Evolutionary conservation across 345 rosid genomes (phyloP), one percentile per base, ranked within the genome.

Genomic region (Citrus unshiu): DNA sequence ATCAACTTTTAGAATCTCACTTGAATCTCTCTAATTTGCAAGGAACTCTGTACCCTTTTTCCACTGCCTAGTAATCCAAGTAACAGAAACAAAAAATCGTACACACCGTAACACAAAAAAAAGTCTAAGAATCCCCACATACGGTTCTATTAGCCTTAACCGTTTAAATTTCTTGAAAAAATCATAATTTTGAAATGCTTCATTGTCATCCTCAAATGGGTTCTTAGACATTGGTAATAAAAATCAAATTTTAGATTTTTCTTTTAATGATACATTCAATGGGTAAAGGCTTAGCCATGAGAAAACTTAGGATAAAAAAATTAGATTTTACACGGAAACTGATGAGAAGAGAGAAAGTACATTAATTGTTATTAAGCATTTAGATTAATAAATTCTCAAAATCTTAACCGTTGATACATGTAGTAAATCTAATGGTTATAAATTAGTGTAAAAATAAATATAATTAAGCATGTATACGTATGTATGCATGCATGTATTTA

Each of bases 141-240:
- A 95, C 2, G 93, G 95, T 83, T 92, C 98, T 60, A 89, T 83
- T 63, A 88, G 87, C 85, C 85, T 83, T n/a, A 88, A 79, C 25
- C 93, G 0, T 39, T 39, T 39, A 39, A 39, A 7, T 39, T 39
- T 39, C 86, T 87, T 87, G n/a, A 72, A 83, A 62, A 83, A 77
- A 43, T 88, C 91, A 24, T 64, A 76, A 51, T 77, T 65, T 34
- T 84, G 86, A 83, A 82, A 78, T 24, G 82, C 80, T 84, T 79
- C 91, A 73, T 84, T 80, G 76, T 85, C 88, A 75, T 83, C 84
- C 54, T 62, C 83, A 82, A 84, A 72, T 68, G 84, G 80, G 59
- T 49, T 82, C 83, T 86, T 87, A 29, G 87, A 84, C 97, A 85
- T 88, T 77, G 81, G 70, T 29, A 19, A 75, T 72, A 69, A 85